A percentile compares a stretch with the other conserved stretches of the same genome.
Evolutionary conservation across 2,329 filamentous ascomycete species (phyloP).

Genomic region (Aphanocladium album): DNA sequence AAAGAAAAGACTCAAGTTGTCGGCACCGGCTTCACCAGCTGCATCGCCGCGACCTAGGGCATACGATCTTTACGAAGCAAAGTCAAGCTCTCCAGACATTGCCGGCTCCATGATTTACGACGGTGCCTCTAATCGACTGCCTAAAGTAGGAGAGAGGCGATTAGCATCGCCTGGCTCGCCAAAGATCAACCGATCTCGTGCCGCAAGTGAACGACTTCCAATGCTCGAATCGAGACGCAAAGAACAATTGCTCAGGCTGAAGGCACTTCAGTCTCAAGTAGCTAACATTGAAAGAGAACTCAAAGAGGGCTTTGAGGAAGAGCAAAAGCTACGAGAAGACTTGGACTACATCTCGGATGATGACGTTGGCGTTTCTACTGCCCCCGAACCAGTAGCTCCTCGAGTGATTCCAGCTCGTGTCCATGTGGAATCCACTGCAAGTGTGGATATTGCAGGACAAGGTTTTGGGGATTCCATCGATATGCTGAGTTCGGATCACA

Average conservation of each 20-base stretch:
- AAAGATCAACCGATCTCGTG: constrained; percentile 21
- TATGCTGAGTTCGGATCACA: constrained; percentile 8
- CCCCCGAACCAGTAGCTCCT: not conserved
- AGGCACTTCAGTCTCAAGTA: constrained; percentile 42
- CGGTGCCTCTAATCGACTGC: not conserved
- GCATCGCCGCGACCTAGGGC: constrained; percentile 17
- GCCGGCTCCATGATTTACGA: not conserved
- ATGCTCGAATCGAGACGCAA: constrained; percentile 31
- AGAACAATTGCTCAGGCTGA: constrained; percentile 41
- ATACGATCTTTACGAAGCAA: constrained; percentile 8
- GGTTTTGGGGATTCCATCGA: not conserved
- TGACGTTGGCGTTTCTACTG: not conserved
- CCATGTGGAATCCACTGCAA: not conserved
- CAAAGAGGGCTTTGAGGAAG: constrained; percentile 31
- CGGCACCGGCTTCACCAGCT: constrained; percentile 27
- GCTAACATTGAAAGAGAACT: constrained; percentile 45
- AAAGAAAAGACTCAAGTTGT: constrained; percentile 41
- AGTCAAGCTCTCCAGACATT: constrained; percentile 2
- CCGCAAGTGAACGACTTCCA: constrained; percentile 32
- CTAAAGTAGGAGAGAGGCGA: constrained; percentile 5
- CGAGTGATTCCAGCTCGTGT: not conserved
- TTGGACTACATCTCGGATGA: constrained; percentile 15
- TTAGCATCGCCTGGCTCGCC: constrained; percentile 21
- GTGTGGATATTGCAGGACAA: not conserved
- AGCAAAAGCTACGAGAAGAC: constrained; percentile 28